Conservation (phyloP, 345 rosid genomes). For the Syzygium jambos region DNA sequence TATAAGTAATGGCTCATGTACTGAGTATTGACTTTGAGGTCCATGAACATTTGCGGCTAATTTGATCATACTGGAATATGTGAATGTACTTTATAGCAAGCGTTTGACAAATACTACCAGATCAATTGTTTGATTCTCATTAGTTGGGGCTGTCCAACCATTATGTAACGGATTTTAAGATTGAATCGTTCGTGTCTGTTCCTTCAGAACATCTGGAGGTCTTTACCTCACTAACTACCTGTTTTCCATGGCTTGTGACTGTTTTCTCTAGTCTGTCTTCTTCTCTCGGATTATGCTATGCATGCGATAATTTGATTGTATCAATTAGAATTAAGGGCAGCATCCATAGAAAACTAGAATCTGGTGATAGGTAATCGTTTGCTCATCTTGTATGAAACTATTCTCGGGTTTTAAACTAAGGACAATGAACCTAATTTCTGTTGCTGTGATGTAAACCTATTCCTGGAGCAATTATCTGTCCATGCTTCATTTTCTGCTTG, state of each 20-base stretch:
- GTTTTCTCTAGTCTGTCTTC: not conserved
- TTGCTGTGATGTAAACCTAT: not conserved
- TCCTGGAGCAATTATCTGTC: not conserved
- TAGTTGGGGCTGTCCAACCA: not conserved
- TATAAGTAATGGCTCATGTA: not conserved
- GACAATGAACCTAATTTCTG: not conserved
- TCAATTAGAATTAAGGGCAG: not conserved
- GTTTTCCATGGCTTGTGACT: not conserved
- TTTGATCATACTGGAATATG: not conserved
- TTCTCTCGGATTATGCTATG: not conserved
- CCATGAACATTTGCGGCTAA: not conserved
- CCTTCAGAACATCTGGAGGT: not conserved
- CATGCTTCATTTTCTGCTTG: not conserved
- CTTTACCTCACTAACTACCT: not conserved
- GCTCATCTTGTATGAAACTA: not conserved
- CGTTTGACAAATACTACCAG: not conserved
- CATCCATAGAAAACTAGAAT: not conserved
- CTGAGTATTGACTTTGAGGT: not conserved
- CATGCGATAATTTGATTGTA: not conserved
- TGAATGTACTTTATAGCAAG: not conserved
- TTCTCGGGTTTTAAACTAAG: not conserved
- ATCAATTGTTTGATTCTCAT: not conserved
- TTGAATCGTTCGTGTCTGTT: not conserved
- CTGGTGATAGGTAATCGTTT: not conserved
- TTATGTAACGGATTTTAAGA: not conserved